Conservation (phyloP, 192 early-diverging fungal genomes). For the Podila horticola region DNA sequence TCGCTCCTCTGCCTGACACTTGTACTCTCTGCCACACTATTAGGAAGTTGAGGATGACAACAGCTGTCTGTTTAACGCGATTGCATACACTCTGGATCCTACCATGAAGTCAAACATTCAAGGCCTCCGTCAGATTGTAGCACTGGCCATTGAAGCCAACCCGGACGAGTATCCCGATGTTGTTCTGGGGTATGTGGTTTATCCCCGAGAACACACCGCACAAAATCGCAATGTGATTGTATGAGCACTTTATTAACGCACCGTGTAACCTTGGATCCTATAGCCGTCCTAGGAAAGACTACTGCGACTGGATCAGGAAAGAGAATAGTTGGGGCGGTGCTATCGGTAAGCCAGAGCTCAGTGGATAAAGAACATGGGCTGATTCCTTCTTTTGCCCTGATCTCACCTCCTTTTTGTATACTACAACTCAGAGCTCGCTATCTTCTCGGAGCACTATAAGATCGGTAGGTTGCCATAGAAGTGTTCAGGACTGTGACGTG, state of each 20-base stretch:
- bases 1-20: not conserved
- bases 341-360: conserved; percentile 58
- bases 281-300: conserved; percentile 56
- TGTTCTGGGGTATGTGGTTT: conserved; percentile 64
- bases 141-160: conserved; percentile 60
- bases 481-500: not conserved
- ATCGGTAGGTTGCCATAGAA: conserved; percentile 45
- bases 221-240: no score
- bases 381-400: not conserved
- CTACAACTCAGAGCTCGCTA: conserved; percentile 67
- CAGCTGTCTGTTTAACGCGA: conserved; percentile 75
- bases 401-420: not conserved
- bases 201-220: not conserved
- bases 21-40: not conserved
- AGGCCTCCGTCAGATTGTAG: conserved; percentile 52
- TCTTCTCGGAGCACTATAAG: conserved; percentile 75
- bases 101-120: conserved; percentile 34
- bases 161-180: conserved; percentile 68
- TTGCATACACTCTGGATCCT: conserved; percentile 55
- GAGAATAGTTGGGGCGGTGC: conserved; percentile 85
- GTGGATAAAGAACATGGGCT: not conserved
- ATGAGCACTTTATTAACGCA: no score
- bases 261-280: no score
- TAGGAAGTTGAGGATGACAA: conserved; percentile 77
- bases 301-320: conserved; percentile 74